These are phyloP conservation scores for Boletus albobrunnescens DNA, from an alignment of 1,284 basidiomycete species.

Conservation along the genomic window DNA sequence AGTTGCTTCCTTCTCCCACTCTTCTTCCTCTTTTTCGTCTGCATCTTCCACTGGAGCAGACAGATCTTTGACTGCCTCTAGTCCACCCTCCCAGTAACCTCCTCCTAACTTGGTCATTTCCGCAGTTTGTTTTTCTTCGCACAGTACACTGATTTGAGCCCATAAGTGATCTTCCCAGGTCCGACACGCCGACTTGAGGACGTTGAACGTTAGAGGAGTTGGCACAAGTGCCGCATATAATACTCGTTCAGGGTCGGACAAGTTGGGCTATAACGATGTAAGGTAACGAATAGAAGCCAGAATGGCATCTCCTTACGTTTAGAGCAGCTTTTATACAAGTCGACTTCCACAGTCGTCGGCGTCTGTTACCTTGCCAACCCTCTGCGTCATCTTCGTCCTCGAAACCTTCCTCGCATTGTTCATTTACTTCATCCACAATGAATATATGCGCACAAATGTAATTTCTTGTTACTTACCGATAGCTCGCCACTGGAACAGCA, in stretches of 20 bases:
- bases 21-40: slow-evolving; percentile 49
- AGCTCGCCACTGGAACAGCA: slow-evolving; percentile 69
- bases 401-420: slow-evolving; percentile 46
- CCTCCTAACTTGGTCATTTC: slow-evolving; percentile 55
- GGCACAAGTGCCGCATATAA: slow-evolving; percentile 88
- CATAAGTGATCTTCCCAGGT: slow-evolving; percentile 96
- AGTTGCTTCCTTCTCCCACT: slow-evolving; percentile 61
- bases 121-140: slow-evolving; percentile 74
- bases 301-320: slow-evolving; percentile 50
- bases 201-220: slow-evolving; percentile 65
- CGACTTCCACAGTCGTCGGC: slow-evolving; percentile 80
- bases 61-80: slow-evolving; percentile 40
- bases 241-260: slow-evolving; percentile 75
- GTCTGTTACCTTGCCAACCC: slow-evolving; percentile 67
- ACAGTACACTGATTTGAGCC: slow-evolving; percentile 83
- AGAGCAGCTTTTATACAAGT: slow-evolving; percentile 76
- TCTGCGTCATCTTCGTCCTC: slow-evolving; percentile 50
- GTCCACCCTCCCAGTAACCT: slow-evolving; percentile 62
- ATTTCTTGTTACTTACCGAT: slow-evolving; percentile 46
- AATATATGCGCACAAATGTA: not conserved
- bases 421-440: slow-evolving; percentile 40
- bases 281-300: slow-evolving; percentile 8
- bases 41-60: slow-evolving; percentile 31
- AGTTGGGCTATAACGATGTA: slow-evolving; percentile 45
- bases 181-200: slow-evolving; percentile 76